Evolutionary conservation across 306 rosid species (phyloP).

Genomic region (Cicer arietinum): DNA sequence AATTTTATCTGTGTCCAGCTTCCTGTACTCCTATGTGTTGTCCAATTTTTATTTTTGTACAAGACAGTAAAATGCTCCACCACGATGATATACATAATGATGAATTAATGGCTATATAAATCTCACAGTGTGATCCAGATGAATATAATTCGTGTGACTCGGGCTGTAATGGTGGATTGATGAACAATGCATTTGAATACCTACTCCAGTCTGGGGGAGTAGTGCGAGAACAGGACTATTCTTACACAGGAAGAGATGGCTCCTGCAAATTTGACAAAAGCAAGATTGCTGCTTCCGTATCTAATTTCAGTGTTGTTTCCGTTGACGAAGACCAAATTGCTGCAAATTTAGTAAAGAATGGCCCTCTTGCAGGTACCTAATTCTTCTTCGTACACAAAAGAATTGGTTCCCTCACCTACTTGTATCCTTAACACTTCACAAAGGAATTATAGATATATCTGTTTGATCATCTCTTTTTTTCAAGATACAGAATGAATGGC

Average conservation of each 20-base stretch:
- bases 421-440: not conserved
- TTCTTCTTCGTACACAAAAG: not conserved
- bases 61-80: not conserved
- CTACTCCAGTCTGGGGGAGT: slow-evolving; percentile 83
- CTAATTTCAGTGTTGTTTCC: slow-evolving; percentile 87
- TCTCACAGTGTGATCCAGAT: slow-evolving; percentile 92
- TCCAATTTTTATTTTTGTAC: not conserved
- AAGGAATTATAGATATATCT: not conserved
- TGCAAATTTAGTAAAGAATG: slow-evolving; percentile 86
- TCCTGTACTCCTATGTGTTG: not conserved
- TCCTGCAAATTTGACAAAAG: slow-evolving; percentile 84
- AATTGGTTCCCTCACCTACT: not conserved
- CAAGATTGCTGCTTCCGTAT: slow-evolving; percentile 67
- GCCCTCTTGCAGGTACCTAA: slow-evolving; percentile 86
- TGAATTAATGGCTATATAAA: slow-evolving; percentile 28
- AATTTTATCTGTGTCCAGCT: not conserved
- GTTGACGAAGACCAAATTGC: slow-evolving; percentile 90
- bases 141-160: slow-evolving; percentile 73
- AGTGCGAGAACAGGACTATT: slow-evolving; percentile 75
- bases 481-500: not conserved
- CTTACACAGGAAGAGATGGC: slow-evolving; percentile 84
- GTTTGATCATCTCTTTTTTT: not conserved
- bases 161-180: slow-evolving; percentile 90
- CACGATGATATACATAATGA: not conserved
- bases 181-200: slow-evolving; percentile 90